A percentile compares a stretch with the other conserved stretches of the same genome.
Conservation (phyloP, 768 basidiomycete genomes). For the Melanogaster broomeanus region DNA sequence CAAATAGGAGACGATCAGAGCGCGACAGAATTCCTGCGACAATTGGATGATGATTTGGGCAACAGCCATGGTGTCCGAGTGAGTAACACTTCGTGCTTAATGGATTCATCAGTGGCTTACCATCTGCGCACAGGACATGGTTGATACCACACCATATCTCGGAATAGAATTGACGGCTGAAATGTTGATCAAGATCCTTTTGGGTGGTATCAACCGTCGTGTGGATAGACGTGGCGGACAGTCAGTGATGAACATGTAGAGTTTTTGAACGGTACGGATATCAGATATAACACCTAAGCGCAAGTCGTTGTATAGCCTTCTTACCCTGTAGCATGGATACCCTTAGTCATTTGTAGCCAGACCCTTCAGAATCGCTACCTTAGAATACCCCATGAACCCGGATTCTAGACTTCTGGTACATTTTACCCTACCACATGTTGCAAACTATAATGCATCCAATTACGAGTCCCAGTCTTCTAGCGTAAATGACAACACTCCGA, state of each 20-base stretch:
- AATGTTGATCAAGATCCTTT: conserved; percentile 58
- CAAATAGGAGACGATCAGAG: conserved; percentile 57
- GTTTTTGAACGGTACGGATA: background rate
- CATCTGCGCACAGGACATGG: conserved; percentile 52
- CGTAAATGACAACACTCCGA: conserved; percentile 72
- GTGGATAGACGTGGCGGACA: conserved; percentile 38
- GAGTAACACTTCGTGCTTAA: conserved; percentile 6
- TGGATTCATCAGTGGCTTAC: background rate
- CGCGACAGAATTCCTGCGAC: conserved; percentile 46
- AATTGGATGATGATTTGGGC: conserved; percentile 60
- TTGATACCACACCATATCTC: conserved; percentile 64
- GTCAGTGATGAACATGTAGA: conserved; percentile 22
- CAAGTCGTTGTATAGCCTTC: background rate
- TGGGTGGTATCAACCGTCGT: conserved; percentile 66
- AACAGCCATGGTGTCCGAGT: conserved; percentile 45
- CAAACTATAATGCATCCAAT: background rate
- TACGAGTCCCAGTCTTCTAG: conserved; percentile 76
- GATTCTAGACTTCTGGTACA: too few species aligned
- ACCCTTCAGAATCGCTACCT: too few species aligned
- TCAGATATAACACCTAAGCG: background rate
- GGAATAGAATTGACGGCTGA: conserved; percentile 45
- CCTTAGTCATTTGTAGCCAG: too few species aligned
- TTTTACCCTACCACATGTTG: too few species aligned
- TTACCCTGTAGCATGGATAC: background rate
- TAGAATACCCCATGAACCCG: too few species aligned